These are phyloP conservation scores for Geranium rotundifolium DNA, from an alignment of 345 rosid species.

Conservation along the genomic window DNA sequence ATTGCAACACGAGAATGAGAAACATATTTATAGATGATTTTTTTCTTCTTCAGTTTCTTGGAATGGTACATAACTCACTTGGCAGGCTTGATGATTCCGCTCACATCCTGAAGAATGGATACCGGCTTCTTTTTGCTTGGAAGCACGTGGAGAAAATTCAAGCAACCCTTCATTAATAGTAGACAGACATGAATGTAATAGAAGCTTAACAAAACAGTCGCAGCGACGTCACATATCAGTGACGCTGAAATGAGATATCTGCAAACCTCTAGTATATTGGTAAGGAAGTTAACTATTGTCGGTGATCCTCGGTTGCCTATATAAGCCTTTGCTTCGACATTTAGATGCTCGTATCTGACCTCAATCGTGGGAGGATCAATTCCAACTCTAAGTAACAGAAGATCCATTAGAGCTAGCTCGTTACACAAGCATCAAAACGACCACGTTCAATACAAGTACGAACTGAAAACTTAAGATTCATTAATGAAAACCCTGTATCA, in stretches of 20 bases:
- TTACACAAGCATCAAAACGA: too few relatives aligned
- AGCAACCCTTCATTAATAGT: conserved; percentile 8
- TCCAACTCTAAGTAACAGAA: conserved; percentile 37
- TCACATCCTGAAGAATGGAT: conserved; percentile 24
- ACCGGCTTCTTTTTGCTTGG: conserved; percentile 25
- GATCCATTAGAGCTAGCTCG: too few relatives aligned
- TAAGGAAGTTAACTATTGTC: conserved; percentile 37
- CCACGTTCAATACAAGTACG: too few relatives aligned
- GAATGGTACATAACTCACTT: too few relatives aligned
- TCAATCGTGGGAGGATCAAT: conserved; percentile 40
- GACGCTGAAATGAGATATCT: neutral
- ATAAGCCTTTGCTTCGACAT: conserved; percentile 45
- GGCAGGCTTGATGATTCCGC: conserved; percentile 33
- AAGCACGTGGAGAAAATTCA: conserved; percentile 10
- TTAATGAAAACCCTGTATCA: too few relatives aligned
- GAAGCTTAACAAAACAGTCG: too few relatives aligned
- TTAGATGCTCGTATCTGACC: conserved; percentile 42
- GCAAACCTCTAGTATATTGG: conserved; percentile 40
- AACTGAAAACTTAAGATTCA: too few relatives aligned
- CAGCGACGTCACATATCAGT: too few relatives aligned
- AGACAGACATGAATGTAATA: neutral
- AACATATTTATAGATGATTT: too few relatives aligned
- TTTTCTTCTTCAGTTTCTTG: too few relatives aligned
- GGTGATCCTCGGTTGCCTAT: conserved; percentile 65
- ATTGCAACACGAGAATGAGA: too few relatives aligned